Percentiles rank a stretch among this genome's conserved stretches.
These are phyloP conservation scores for Marasmius tenuissimus DNA, from an alignment of 1,284 basidiomycete species.

Conservation along the genomic window DNA sequence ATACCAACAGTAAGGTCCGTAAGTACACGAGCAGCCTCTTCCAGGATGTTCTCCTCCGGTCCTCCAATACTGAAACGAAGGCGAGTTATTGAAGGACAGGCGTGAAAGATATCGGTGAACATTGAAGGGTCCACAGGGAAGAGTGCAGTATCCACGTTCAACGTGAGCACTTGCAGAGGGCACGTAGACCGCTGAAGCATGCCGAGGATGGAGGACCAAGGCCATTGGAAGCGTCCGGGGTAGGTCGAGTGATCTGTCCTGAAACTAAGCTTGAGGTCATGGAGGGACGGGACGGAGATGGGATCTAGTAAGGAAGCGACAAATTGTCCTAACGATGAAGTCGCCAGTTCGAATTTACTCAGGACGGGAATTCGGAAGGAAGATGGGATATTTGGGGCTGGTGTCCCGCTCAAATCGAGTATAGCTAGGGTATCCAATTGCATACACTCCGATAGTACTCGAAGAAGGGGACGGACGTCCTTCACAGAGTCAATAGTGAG, in stretches of 20 bases:
- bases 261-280: too few species aligned
- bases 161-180: not conserved
- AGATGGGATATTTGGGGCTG: too few species aligned
- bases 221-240: not conserved
- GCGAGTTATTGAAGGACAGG: not conserved
- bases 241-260: too few species aligned
- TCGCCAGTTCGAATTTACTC: too few species aligned
- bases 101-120: not conserved
- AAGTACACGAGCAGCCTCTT: too few species aligned
- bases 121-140: not conserved
- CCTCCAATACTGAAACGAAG: not conserved
- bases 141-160: not conserved
- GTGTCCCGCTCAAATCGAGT: not conserved
- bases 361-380: too few species aligned
- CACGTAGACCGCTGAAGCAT: not conserved
- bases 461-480: not conserved
- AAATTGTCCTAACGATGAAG: too few species aligned
- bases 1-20: too few species aligned
- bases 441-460: not conserved
- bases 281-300: too few species aligned
- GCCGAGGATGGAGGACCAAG: not conserved
- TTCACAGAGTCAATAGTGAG: not conserved
- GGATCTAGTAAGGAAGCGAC: too few species aligned
- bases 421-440: not conserved
- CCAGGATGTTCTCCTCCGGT: not conserved